Percentiles rank a stretch among this genome's conserved stretches.
Evolutionary conservation across 116 monocot genomes (phyloP).

Genomic region (Phalaenopsis hybrid): DNA sequence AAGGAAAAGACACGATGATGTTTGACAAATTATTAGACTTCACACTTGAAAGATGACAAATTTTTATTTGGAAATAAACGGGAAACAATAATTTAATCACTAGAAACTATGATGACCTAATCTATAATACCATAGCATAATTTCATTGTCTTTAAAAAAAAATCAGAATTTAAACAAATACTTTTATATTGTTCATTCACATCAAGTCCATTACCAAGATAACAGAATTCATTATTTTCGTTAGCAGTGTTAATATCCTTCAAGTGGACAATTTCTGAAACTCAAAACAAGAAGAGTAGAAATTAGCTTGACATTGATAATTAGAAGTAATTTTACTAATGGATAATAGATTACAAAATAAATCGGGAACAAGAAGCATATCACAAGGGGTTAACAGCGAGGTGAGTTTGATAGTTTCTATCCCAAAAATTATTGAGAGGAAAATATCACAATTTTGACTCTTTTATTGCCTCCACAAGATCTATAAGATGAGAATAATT

Average conservation of each 20-base stretch:
- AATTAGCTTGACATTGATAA: too few relatives aligned
- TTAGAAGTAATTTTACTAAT: too few relatives aligned
- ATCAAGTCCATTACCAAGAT: not conserved
- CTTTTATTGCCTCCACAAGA: too few relatives aligned
- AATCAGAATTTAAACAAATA: too few relatives aligned
- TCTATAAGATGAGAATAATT: too few relatives aligned
- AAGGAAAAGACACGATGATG: not conserved
- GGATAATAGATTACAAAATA: not conserved
- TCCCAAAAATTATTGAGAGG: not conserved
- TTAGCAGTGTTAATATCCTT: not conserved
- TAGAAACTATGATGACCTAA: not conserved
- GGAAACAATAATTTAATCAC: not conserved
- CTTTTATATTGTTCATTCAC: too few relatives aligned
- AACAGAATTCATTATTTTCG: not conserved
- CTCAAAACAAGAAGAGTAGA: not conserved
- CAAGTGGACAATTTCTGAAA: not conserved
- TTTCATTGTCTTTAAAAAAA: too few relatives aligned
- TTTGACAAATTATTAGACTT: not conserved
- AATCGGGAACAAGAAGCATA: not conserved
- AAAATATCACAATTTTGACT: not conserved
- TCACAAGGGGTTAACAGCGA: not conserved
- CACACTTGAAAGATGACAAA: not conserved
- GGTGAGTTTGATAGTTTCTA: not conserved
- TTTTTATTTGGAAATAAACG: not conserved
- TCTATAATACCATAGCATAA: not conserved